Percentiles rank a stretch among this genome's conserved stretches.
phyloP scores from a whole-genome alignment of 2,329 filamentous ascomycete species.

The Aspergillus sp. region DNA sequence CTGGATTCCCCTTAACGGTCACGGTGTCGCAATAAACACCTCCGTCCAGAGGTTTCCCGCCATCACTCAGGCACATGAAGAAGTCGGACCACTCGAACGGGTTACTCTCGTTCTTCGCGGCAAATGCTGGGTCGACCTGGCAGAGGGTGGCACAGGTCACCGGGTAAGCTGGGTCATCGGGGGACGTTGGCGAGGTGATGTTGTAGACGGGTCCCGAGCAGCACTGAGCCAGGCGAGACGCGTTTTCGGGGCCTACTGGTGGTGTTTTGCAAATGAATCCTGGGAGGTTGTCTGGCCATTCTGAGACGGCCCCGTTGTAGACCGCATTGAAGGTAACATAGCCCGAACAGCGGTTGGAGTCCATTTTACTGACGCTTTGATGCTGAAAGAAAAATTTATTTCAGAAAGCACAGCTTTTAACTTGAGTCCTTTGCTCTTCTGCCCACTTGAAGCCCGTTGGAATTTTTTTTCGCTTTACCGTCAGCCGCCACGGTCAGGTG shows the following conservation, averaged over 20 bases:
- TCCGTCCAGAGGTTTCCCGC: neutral
- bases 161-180: slow-evolving; percentile 3
- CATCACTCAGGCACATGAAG: slow-evolving; percentile 2
- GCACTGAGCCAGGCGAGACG: neutral
- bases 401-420: neutral
- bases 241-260: neutral
- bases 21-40: neutral
- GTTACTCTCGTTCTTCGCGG: neutral
- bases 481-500: too few relatives aligned
- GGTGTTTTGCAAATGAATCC: neutral
- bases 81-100: neutral
- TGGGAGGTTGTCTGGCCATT: slow-evolving; percentile 1
- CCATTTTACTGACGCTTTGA: neutral
- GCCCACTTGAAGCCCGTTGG: too few relatives aligned
- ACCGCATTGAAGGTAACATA: neutral
- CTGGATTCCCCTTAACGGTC: neutral
- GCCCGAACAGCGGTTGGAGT: neutral
- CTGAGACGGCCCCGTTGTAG: neutral
- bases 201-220: slow-evolving; percentile 2
- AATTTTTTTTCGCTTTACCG: too few relatives aligned
- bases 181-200: neutral
- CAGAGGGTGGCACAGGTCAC: slow-evolving; percentile 1
- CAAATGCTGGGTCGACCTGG: neutral
- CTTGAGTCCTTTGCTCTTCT: too few relatives aligned
- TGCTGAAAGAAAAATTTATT: neutral